phyloP scores from a whole-genome alignment of 2,329 filamentous ascomycete genomes.

The Fusarium keratoplasticum region DNA sequence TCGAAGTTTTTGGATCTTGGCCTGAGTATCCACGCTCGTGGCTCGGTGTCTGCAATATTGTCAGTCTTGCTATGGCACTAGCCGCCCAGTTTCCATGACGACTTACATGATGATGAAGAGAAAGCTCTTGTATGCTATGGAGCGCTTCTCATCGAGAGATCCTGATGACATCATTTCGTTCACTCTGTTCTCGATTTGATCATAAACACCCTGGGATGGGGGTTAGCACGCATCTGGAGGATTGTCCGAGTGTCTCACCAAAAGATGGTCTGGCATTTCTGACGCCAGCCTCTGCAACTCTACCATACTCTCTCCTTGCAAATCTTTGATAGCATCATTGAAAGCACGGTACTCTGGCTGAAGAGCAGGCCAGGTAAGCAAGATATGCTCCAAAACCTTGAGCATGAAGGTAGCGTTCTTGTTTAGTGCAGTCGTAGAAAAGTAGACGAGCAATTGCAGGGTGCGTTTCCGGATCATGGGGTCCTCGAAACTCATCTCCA shows the following conservation, averaged over 20 bases:
- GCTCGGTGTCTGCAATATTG: constrained; percentile 76
- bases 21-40: constrained; percentile 75
- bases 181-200: constrained; percentile 85
- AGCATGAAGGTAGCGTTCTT: constrained; percentile 85
- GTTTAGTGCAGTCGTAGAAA: constrained; percentile 84
- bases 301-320: constrained; percentile 85
- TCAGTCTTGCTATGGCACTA: constrained; percentile 16
- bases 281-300: constrained; percentile 90
- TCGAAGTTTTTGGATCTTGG: constrained; percentile 77
- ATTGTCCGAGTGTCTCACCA: constrained; percentile 61
- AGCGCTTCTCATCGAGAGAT: constrained; percentile 81
- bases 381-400: constrained; percentile 89
- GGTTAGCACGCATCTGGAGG: constrained; percentile 8
- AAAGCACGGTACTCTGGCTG: constrained; percentile 78
- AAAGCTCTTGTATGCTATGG: constrained; percentile 88
- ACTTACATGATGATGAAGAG: constrained; percentile 89
- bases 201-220: constrained; percentile 76
- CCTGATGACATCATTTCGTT: constrained; percentile 81
- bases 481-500: constrained; percentile 81
- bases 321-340: constrained; percentile 88
- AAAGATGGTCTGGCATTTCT: constrained; percentile 90
- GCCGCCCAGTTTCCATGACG: background rate
- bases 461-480: constrained; percentile 85
- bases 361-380: constrained; percentile 83
- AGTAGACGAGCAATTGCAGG: constrained; percentile 84